Base-by-base conservation (phyloP, 305 asterid genomes). In the Coffea humblotiana region DNA sequence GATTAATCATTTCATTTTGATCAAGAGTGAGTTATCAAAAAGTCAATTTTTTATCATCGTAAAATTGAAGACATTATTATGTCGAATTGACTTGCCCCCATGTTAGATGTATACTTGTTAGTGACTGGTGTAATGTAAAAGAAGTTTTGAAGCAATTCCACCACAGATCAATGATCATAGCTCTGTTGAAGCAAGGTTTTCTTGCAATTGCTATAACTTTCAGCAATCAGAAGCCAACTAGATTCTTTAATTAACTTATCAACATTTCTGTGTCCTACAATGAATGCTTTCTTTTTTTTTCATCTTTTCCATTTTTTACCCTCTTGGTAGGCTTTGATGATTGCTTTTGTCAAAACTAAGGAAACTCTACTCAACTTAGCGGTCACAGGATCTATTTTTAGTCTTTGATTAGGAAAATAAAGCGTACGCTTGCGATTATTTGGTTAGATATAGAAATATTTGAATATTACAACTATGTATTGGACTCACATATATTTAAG, bases 301-400 rank as follows among this genome's bases (percentile, higher is more conserved):
- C 14, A 6, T 40, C 43, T 40, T 40, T 40, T 32, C 32, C 32
- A 4, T 40, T 3, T 40, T 3, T 3, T 3, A 3, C 43, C 43
- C 65, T 7, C 2, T 7, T 7, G 12, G 65, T 60, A 4, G 40
- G 2, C n/a, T 43, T 3, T 76, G 61, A 76, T 76, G 61, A 76
- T n/a, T 43, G 25, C 79, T 76, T 63, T 43, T 61, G 37, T 76
- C 67, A 49, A 15, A 43, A n/a, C 6, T 47, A 76, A 64, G 79
- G 79, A 66, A 76, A 25, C 60, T 10, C 2, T 3, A 35, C 49
- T 14, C 37, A 0, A 32, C 4, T n/a, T 45, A 35, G 13, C 19
- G 8, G 5, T 40, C 25, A 32, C 32, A 32, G 32, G 32, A 1
- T 32, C 32, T 32, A 32, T 1, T 32, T 32, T 32, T 32, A 32